phyloP scores from a whole-genome alignment of 345 rosid species.

The Eutrema heterophyllum region DNA sequence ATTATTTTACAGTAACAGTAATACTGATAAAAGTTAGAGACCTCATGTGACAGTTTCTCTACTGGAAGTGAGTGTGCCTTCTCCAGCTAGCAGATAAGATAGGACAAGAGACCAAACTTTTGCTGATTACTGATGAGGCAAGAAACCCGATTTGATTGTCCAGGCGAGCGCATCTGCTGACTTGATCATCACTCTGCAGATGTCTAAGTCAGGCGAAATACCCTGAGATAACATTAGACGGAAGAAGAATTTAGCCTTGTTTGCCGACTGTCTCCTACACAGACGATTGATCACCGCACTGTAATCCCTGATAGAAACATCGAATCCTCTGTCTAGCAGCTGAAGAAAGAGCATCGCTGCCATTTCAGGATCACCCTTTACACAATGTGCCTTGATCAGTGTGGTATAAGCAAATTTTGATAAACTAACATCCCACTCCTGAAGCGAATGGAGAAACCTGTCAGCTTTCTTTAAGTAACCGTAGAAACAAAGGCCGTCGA shows the following conservation, averaged over 20 bases:
- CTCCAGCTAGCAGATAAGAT: conserved; percentile 7
- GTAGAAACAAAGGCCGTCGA: conserved; percentile 49
- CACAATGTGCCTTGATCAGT: conserved; percentile 71
- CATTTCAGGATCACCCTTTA: conserved; percentile 49
- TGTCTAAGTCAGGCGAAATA: conserved; percentile 52
- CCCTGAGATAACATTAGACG: conserved; percentile 50
- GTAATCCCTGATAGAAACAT: conserved; percentile 59
- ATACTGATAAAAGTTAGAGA: not conserved
- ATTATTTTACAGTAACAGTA: not conserved
- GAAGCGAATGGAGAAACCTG: conserved; percentile 42
- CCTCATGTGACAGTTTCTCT: conserved; percentile 17
- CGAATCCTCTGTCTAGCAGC: conserved; percentile 55
- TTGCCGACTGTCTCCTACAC: conserved; percentile 44
- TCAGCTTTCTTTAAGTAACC: conserved; percentile 49
- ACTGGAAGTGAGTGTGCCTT: not conserved
- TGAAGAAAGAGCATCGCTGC: conserved; percentile 40
- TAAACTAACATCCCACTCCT: conserved; percentile 27
- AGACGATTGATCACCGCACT: conserved; percentile 68
- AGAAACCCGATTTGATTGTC: conserved; percentile 47
- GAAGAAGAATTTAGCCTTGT: conserved; percentile 47
- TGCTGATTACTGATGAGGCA: conserved; percentile 27
- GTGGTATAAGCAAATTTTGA: conserved; percentile 58
- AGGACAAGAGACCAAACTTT: not conserved
- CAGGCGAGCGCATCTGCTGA: conserved; percentile 41
- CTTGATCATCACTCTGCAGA: conserved; percentile 48